phyloP scores from a whole-genome alignment of 352 stramenopile species.

The Phytophthora constricta region DNA sequence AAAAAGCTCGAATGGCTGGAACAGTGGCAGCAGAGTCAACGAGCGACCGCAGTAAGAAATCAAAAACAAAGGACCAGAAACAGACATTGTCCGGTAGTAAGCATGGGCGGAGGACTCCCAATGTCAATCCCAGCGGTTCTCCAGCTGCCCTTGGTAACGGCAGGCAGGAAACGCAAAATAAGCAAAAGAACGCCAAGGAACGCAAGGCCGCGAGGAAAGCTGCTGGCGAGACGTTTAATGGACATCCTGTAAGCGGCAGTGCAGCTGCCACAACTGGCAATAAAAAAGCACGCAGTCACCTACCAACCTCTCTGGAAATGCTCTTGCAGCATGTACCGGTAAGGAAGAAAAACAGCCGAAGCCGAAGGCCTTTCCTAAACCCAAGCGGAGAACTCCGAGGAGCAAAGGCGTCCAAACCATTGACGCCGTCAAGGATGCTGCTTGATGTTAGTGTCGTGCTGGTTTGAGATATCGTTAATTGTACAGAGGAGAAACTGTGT shows the following conservation, averaged over 20 bases:
- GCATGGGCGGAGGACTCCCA: slow-evolving; percentile 23
- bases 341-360: neutral
- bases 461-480: too few relatives aligned
- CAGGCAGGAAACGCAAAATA: slow-evolving; percentile 39
- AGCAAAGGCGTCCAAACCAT: neutral
- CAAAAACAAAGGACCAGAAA: slow-evolving; percentile 20
- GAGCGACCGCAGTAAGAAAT: neutral
- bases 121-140: neutral
- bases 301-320: neutral
- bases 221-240: slow-evolving; percentile 31
- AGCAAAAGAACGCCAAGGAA: slow-evolving; percentile 42
- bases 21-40: slow-evolving; percentile 4
- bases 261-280: neutral
- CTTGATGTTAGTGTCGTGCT: too few relatives aligned
- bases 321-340: neutral
- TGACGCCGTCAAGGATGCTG: too few relatives aligned
- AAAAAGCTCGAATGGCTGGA: slow-evolving; percentile 21
- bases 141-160: neutral
- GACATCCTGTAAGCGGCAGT: neutral
- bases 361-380: too few relatives aligned
- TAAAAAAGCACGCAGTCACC: neutral
- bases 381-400: neutral
- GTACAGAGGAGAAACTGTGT: too few relatives aligned
- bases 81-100: slow-evolving; percentile 9
- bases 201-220: slow-evolving; percentile 40